These are phyloP conservation scores for Lagenidium sp. DNA, from an alignment of 352 stramenopile species.

Conservation along the genomic window DNA sequence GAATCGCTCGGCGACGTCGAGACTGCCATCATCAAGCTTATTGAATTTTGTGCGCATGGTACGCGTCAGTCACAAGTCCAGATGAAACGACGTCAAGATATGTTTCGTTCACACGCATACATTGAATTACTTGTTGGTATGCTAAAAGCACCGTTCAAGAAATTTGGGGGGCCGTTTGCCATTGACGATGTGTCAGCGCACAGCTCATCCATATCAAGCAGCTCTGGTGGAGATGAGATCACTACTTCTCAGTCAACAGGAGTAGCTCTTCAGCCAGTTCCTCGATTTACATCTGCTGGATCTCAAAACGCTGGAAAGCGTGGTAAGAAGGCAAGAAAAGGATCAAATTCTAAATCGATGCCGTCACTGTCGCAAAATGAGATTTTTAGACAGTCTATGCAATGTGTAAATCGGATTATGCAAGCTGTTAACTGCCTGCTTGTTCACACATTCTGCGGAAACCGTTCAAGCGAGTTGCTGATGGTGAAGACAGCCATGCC, in stretches of 20 bases:
- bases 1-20: conserved; percentile 33
- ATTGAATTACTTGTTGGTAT: conserved; percentile 56
- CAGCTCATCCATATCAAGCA: conserved; percentile 36
- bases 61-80: conserved; percentile 15
- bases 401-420: conserved; percentile 54
- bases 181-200: conserved; percentile 43
- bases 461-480: conserved; percentile 46
- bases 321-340: no score
- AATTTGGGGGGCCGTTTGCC: conserved; percentile 48
- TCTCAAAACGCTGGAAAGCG: no score
- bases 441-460: conserved; percentile 51
- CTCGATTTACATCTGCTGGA: no score
- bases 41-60: conserved; percentile 29
- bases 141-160: conserved; percentile 51
- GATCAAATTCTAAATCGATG: no score
- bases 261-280: no score
- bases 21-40: conserved; percentile 31
- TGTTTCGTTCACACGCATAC: conserved; percentile 50
- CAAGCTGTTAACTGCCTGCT: conserved; percentile 41
- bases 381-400: no score
- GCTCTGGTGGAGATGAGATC: background rate
- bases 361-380: no score
- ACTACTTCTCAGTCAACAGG: no score
- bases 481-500: conserved; percentile 49
- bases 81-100: conserved; percentile 28